Percentiles rank a stretch among this genome's conserved stretches.
Evolutionary conservation across 768 basidiomycete species (phyloP).

Genomic region (Calocybe cyanea): DNA sequence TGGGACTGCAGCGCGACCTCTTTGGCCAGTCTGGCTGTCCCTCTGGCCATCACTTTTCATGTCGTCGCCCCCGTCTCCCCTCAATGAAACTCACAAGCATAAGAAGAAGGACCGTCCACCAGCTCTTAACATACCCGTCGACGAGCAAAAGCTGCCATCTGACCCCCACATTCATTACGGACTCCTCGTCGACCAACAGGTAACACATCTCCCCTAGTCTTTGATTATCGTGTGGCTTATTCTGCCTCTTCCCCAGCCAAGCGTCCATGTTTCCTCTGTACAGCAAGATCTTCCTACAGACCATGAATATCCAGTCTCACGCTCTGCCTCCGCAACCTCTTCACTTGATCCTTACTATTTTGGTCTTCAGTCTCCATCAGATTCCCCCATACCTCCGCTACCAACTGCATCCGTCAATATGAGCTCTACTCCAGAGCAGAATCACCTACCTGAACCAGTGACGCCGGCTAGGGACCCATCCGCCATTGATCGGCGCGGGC

Average conservation of each 20-base stretch:
- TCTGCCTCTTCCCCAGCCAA: constrained; percentile 26
- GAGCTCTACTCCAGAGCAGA: constrained; percentile 63
- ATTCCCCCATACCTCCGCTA: constrained; percentile 56
- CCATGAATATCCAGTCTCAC: constrained; percentile 47
- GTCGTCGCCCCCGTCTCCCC: constrained; percentile 38
- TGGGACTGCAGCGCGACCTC: constrained; percentile 15
- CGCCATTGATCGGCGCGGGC: constrained; percentile 76
- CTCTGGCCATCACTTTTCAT: constrained; percentile 24
- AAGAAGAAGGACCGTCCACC: constrained; percentile 51
- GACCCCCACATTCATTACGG: constrained; percentile 38
- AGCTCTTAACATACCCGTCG: constrained; percentile 44
- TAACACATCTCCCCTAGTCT: constrained; percentile 4
- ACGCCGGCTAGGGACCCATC: constrained; percentile 79
- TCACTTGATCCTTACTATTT: constrained; percentile 91
- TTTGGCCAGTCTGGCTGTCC: constrained; percentile 14
- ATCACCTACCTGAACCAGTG: constrained; percentile 45
- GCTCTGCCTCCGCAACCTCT: constrained; percentile 72
- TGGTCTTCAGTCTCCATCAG: constrained; percentile 64
- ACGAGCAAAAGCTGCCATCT: constrained; percentile 31
- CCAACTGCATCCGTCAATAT: constrained; percentile 36
- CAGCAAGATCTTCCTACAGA: constrained; percentile 38
- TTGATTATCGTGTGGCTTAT: constrained; percentile 20
- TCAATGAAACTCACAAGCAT: constrained; percentile 30
- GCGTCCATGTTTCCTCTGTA: constrained; percentile 35
- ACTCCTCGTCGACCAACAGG: constrained; percentile 29